A percentile compares a stretch with the other conserved stretches of the same genome.
These are phyloP conservation scores for Sordaria brevicollis DNA, from an alignment of 495 filamentous ascomycete species.

Conservation along the genomic window DNA sequence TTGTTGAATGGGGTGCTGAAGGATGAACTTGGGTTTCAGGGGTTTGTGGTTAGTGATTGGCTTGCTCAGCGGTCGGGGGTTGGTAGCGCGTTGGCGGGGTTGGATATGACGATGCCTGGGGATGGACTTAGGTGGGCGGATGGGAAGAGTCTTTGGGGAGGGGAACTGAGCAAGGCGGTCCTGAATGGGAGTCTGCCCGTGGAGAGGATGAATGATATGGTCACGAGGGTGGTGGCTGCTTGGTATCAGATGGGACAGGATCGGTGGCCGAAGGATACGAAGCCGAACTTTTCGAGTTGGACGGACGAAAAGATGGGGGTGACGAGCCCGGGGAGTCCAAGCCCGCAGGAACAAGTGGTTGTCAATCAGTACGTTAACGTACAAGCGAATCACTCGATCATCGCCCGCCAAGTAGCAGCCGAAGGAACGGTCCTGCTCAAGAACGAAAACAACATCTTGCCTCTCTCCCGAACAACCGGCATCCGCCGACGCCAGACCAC, in stretches of 20 bases:
- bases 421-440: constrained; percentile 84
- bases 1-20: constrained; percentile 87
- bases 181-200: constrained; percentile 79
- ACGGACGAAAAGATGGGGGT: constrained; percentile 59
- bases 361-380: constrained; percentile 76
- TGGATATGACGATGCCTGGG: constrained; percentile 96
- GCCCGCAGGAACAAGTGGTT: constrained; percentile 39
- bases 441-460: constrained; percentile 58
- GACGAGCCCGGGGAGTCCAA: constrained; percentile 51
- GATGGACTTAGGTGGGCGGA: constrained; percentile 71
- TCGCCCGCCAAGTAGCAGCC: constrained; percentile 64
- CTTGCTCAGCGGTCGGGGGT: constrained; percentile 79
- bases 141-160: constrained; percentile 73
- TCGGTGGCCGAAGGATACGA: constrained; percentile 50
- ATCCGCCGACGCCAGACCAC: not conserved
- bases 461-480: constrained; percentile 38
- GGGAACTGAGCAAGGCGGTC: constrained; percentile 62
- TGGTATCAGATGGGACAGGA: constrained; percentile 92
- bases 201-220: constrained; percentile 86
- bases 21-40: constrained; percentile 90
- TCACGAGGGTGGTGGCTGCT: constrained; percentile 75
- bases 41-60: constrained; percentile 92
- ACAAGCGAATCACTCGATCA: constrained; percentile 54
- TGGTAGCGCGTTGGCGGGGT: constrained; percentile 64
- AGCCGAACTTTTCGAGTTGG: constrained; percentile 88